Conservation (phyloP, 2,329 filamentous ascomycete species). For the Trichoderma citrinoviride region DNA sequence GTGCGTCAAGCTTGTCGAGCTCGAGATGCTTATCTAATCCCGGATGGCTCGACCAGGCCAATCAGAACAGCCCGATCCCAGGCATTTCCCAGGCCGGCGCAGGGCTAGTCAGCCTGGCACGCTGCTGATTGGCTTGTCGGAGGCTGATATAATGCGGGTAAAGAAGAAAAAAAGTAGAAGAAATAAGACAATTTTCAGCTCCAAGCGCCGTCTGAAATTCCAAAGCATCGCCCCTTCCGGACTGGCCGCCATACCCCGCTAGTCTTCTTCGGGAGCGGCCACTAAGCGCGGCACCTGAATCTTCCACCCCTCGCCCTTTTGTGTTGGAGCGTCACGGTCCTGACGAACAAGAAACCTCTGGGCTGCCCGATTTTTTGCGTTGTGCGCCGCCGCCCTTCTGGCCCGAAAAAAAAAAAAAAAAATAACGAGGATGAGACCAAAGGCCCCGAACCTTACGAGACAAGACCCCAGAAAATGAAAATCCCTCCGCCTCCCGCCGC, state of each 20-base stretch:
- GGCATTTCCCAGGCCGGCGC: slow-evolving; percentile 11
- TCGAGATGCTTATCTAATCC: slow-evolving; percentile 4
- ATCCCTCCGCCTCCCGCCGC: slow-evolving; percentile 31
- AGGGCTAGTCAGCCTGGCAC: slow-evolving; percentile 13
- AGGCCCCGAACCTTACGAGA: slow-evolving; percentile 39
- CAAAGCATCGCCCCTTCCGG: not conserved
- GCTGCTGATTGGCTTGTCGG: slow-evolving; percentile 18
- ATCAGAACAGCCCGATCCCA: not conserved
- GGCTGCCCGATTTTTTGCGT: slow-evolving; percentile 30
- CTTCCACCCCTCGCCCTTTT: slow-evolving; percentile 19
- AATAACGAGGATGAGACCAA: slow-evolving; percentile 40
- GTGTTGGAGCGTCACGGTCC: slow-evolving; percentile 29
- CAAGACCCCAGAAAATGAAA: slow-evolving; percentile 36
- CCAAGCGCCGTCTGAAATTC: not conserved
- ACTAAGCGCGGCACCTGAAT: slow-evolving; percentile 22
- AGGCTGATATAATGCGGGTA: slow-evolving; percentile 13
- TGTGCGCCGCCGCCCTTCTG: slow-evolving; percentile 41
- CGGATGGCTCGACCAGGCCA: not conserved
- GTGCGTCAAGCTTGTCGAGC: no score
- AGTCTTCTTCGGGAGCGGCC: slow-evolving; percentile 1
- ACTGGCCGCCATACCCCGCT: not conserved
- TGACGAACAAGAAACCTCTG: slow-evolving; percentile 23
- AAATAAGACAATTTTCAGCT: not conserved
- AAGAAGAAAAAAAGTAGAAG: not conserved
- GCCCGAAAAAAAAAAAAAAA: slow-evolving; percentile 41